These are phyloP conservation scores for Perkinsus chesapeaki DNA, from an alignment of 169 alveolate species.

Conservation along the genomic window DNA sequence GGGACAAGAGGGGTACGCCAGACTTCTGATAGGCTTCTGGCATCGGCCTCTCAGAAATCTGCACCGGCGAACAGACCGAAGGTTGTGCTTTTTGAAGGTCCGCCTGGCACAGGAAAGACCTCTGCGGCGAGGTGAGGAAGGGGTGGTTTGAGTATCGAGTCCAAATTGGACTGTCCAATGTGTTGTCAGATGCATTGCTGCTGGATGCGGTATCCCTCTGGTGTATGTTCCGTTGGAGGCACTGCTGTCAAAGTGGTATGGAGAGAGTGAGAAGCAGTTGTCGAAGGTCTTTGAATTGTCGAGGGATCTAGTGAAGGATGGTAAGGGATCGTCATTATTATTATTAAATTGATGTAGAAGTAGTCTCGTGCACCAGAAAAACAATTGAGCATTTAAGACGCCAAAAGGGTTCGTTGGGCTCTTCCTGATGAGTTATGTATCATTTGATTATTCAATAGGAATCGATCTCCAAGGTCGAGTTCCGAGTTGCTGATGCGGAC, in stretches of 20 bases:
- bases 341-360: neutral
- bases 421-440: no score
- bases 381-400: no score
- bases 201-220: conserved; percentile 45
- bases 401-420: no score
- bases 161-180: conserved; percentile 36
- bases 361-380: neutral
- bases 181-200: neutral
- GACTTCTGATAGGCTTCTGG: neutral
- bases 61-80: conserved; percentile 69
- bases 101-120: conserved; percentile 85
- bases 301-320: conserved; percentile 49
- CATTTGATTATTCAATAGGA: no score
- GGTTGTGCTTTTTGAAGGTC: conserved; percentile 78
- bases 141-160: no score
- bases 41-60: conserved; percentile 20
- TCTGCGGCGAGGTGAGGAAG: conserved; percentile 65
- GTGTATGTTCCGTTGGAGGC: conserved; percentile 72
- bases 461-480: no score
- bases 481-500: no score
- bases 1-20: conserved; percentile 49
- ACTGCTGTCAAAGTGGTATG: conserved; percentile 72
- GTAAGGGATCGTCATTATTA: neutral
- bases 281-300: conserved; percentile 68
- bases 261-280: conserved; percentile 65